Conservation (phyloP, 768 basidiomycete genomes). For the Polyporus arcularius region DNA sequence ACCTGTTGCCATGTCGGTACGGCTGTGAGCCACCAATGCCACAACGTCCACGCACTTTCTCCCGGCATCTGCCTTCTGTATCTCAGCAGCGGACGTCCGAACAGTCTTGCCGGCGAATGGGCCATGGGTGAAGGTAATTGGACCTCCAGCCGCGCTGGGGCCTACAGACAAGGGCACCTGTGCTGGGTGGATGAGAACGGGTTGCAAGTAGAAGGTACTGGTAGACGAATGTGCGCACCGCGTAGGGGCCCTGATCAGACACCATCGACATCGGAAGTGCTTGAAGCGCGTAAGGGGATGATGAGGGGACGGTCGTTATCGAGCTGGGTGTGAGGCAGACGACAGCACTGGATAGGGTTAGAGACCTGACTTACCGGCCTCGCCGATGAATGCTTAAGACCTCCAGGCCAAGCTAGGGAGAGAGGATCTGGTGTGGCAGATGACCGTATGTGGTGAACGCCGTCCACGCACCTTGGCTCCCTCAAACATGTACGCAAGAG, state of each 20-base stretch:
- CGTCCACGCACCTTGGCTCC: not conserved
- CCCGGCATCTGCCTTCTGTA: conserved; percentile 15
- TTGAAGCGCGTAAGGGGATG: not conserved
- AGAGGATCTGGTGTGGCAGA: not conserved
- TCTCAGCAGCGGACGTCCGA: not conserved
- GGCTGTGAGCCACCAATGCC: not conserved
- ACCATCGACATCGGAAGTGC: not conserved
- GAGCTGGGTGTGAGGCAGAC: not conserved
- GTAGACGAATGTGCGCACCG: not conserved
- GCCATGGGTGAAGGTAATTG: conserved; percentile 1
- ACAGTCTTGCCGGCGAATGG: conserved; percentile 1
- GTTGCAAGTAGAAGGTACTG: not conserved
- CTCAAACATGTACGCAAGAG: no score
- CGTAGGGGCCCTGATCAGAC: not conserved
- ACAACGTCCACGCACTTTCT: conserved; percentile 1
- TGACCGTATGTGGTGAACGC: not conserved
- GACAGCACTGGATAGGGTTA: no score
- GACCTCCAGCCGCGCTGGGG: not conserved
- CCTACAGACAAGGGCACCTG: not conserved
- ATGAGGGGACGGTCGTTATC: not conserved
- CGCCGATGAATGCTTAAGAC: not conserved
- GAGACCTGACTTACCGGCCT: not conserved
- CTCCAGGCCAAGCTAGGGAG: not conserved
- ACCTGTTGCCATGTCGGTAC: conserved; percentile 12
- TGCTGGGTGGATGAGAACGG: not conserved